Conservation (phyloP, 495 filamentous ascomycete genomes). For the Aspergillus wentii region DNA sequence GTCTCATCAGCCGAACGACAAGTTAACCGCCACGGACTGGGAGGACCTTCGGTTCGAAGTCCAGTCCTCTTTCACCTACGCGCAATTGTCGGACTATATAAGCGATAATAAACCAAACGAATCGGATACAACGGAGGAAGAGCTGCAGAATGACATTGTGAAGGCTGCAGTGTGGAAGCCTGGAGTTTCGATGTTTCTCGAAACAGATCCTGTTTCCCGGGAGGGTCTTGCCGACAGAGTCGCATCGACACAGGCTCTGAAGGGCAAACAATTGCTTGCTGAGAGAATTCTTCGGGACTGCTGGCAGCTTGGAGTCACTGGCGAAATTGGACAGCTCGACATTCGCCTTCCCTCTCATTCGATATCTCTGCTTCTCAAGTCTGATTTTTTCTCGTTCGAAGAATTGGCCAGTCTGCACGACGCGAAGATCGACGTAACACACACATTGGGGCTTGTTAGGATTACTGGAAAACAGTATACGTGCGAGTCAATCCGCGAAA, state of each 20-base stretch:
- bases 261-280: constrained; percentile 27
- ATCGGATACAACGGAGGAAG: background rate
- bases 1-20: constrained; percentile 13
- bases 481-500: constrained; percentile 36
- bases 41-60: constrained; percentile 21
- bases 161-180: constrained; percentile 21
- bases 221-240: constrained; percentile 8
- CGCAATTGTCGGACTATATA: constrained; percentile 31
- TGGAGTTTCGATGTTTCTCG: constrained; percentile 21
- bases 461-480: constrained; percentile 32
- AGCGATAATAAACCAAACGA: background rate
- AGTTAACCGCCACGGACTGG: constrained; percentile 21
- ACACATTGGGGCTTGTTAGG: constrained; percentile 29
- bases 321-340: constrained; percentile 39
- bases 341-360: constrained; percentile 22
- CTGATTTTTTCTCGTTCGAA: constrained; percentile 37
- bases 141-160: background rate
- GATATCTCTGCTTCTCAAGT: constrained; percentile 23
- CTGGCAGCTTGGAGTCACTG: constrained; percentile 35
- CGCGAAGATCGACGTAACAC: constrained; percentile 36
- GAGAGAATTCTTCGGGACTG: constrained; percentile 37
- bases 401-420: constrained; percentile 35
- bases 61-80: constrained; percentile 26
- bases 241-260: constrained; percentile 12
- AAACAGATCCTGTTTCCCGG: constrained; percentile 4